These are phyloP conservation scores for Begonia masoniana DNA, from an alignment of 306 rosid genomes.

Conservation along the genomic window DNA sequence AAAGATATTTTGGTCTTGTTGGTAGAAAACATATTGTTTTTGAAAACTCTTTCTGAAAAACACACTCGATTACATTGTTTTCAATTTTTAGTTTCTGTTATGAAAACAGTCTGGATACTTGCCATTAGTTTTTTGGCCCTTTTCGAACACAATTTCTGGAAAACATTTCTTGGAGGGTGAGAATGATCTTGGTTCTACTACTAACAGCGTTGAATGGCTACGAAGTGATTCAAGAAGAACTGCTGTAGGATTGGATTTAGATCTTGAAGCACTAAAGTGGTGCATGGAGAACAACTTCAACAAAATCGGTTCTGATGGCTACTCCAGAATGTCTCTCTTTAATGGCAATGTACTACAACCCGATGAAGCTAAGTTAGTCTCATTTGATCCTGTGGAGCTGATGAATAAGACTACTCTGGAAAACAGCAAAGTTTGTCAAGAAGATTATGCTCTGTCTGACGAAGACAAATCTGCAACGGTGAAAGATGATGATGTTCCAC, in stretches of 20 bases:
- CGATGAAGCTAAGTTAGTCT: slow-evolving; percentile 50
- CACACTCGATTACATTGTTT: too few relatives aligned
- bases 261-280: slow-evolving; percentile 69
- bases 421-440: slow-evolving; percentile 16
- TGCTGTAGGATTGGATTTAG: slow-evolving; percentile 76
- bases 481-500: slow-evolving; percentile 16
- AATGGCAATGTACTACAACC: slow-evolving; percentile 86
- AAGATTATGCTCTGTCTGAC: not conserved
- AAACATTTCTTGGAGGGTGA: too few relatives aligned
- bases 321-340: slow-evolving; percentile 70
- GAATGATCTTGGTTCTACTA: not conserved
- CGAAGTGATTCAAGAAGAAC: slow-evolving; percentile 68
- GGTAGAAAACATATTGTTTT: too few relatives aligned
- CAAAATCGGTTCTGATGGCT: slow-evolving; percentile 52
- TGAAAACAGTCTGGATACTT: too few relatives aligned
- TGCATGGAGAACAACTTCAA: slow-evolving; percentile 69
- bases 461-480: too few relatives aligned
- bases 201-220: slow-evolving; percentile 70
- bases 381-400: slow-evolving; percentile 30
- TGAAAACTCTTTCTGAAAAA: too few relatives aligned
- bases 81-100: too few relatives aligned
- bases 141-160: too few relatives aligned
- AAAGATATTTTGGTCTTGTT: too few relatives aligned
- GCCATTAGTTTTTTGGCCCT: too few relatives aligned
- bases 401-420: slow-evolving; percentile 31